Evolutionary conservation across 208 protist species (phyloP).

Genomic region (Entamoeba invadens): DNA sequence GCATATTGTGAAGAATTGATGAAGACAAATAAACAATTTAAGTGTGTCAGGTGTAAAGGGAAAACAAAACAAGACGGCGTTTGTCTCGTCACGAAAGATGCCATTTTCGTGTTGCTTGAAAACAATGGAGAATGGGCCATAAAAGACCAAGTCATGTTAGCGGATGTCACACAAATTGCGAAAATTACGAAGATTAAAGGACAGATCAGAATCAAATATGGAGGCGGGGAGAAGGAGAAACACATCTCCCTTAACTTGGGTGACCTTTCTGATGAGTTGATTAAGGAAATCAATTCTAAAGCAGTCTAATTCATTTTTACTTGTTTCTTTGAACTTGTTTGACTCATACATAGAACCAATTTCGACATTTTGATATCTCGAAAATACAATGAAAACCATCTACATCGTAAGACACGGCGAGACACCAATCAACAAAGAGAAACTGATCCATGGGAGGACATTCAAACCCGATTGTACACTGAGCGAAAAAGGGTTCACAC

Average conservation of each 20-base stretch:
- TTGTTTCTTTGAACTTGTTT: too few species aligned
- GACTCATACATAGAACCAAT: too few species aligned
- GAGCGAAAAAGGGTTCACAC: background rate
- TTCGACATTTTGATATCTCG: too few species aligned
- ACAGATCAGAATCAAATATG: background rate
- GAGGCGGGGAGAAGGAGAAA: background rate
- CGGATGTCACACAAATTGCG: background rate
- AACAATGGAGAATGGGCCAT: background rate
- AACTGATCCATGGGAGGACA: background rate
- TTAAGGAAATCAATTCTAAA: background rate
- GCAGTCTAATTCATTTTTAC: too few species aligned
- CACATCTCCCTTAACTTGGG: background rate
- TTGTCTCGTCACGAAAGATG: background rate
- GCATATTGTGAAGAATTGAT: background rate
- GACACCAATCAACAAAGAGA: background rate
- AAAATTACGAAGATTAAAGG: background rate
- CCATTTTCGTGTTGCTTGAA: background rate
- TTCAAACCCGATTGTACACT: background rate
- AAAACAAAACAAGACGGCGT: background rate
- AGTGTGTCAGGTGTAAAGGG: background rate
- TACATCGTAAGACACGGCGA: background rate
- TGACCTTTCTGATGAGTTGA: background rate
- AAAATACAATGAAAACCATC: background rate
- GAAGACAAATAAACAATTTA: background rate
- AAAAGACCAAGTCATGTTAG: background rate